Conservation (phyloP, 2,329 filamentous ascomycete genomes). For the Pseudofabraea citricarpa region DNA sequence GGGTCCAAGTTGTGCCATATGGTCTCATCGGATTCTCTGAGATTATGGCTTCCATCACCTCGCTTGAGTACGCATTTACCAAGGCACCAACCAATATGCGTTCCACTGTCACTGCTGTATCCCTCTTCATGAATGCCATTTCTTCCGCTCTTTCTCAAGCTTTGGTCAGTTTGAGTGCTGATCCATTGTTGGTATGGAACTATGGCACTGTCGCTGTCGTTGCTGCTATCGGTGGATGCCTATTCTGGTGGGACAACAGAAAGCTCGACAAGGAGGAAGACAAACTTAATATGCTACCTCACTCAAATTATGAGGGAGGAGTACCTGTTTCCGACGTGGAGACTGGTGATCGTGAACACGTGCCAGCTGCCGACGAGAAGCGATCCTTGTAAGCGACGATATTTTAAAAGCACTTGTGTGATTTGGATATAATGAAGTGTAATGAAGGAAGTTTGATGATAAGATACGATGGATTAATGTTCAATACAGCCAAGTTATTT, state of each 20-base stretch:
- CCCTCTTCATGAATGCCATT: conserved; percentile 53
- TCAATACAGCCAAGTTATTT: too few species aligned
- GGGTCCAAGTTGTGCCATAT: conserved; percentile 45
- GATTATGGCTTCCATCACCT: conserved; percentile 62
- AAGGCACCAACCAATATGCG: conserved; percentile 68
- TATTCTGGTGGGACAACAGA: conserved; percentile 11
- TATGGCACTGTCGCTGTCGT: conserved; percentile 20
- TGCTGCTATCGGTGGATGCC: conserved; percentile 10
- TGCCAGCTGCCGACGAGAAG: too few species aligned
- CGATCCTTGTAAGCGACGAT: too few species aligned
- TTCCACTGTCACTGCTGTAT: conserved; percentile 53
- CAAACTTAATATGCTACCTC: conserved; percentile 12
- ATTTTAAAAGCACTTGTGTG: too few species aligned
- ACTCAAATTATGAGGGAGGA: neutral
- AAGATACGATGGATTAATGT: too few species aligned
- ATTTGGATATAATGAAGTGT: too few species aligned
- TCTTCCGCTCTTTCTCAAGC: conserved; percentile 45
- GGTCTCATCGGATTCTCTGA: conserved; percentile 52
- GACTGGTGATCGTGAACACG: too few species aligned
- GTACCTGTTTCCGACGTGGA: too few species aligned
- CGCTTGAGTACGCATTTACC: conserved; percentile 69
- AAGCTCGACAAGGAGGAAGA: conserved; percentile 16
- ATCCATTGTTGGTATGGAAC: conserved; percentile 37
- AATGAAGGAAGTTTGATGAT: too few species aligned
- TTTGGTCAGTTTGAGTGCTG: conserved; percentile 35